Conservation (phyloP, 305 asterid genomes). For the Fraxinus sp. region DNA sequence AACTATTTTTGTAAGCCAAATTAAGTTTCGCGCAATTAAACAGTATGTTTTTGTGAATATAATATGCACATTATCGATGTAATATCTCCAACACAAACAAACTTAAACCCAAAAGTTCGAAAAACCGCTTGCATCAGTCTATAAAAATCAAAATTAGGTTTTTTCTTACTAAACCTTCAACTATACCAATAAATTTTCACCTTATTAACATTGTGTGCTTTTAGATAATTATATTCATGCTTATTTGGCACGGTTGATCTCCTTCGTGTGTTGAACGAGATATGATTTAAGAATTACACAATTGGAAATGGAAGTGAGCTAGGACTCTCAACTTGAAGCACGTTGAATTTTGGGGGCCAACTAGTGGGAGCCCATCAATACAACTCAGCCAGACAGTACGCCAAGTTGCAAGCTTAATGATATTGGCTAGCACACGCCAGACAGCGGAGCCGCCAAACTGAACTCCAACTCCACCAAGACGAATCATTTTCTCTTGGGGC, state of each 20-base stretch:
- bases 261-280: background rate
- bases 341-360: background rate
- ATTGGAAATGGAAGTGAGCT: background rate
- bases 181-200: background rate
- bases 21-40: too few relatives aligned
- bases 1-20: too few relatives aligned
- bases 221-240: background rate
- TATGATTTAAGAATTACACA: too few relatives aligned
- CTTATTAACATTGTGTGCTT: background rate
- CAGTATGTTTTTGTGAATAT: too few relatives aligned
- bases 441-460: slow-evolving; percentile 39
- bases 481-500: background rate
- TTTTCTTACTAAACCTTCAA: background rate
- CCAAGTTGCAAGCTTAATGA: slow-evolving; percentile 31
- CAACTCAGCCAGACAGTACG: background rate
- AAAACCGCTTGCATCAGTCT: background rate
- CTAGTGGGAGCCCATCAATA: background rate
- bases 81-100: background rate
- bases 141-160: background rate
- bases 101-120: background rate
- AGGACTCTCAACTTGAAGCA: background rate
- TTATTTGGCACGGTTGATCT: background rate
- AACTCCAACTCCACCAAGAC: slow-evolving; percentile 6
- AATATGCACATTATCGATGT: too few relatives aligned
- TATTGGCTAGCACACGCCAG: slow-evolving; percentile 47